Base-by-base conservation (phyloP, 495 filamentous ascomycete species). In the Cryomyces minteri region DNA sequence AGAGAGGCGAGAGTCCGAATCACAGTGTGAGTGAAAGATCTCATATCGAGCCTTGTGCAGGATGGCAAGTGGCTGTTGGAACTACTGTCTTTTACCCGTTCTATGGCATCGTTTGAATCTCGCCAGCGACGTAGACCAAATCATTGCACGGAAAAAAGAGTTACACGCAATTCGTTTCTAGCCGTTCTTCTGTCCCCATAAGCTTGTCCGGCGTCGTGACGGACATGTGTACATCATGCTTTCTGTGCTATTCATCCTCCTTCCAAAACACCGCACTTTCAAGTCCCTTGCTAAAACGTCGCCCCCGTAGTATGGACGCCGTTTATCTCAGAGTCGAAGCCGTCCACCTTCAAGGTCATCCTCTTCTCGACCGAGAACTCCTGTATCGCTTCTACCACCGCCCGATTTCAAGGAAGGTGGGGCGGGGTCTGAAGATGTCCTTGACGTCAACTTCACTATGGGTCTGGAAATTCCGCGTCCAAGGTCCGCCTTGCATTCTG, bases 401-500 rank as follows among this genome's bases (percentile, higher is more conserved):
- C 34, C 34, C 3, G 34, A 38, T 10, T 38, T 38, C 34, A 38
- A 3, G 34, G 9, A 25, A 25, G 18, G 18, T 25, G 18, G 18
- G 18, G 18, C 18, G 18, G 18, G 18, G 2, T 25, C 18, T 25
- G 2, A 25, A 25, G 18, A 25, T 25, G 18, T 25, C 18, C 18
- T 25, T 25, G 18, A 25, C 18, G 18, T 25, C 18, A 25, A 25
- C 18, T 25, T 25, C 18, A 25, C 18, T 25, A 25, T 25, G 18
- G 77, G 74, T 0, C 43, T 72, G 48, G 72, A 77, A 25, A 25
- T 25, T 25, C 18, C 18, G 56, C 71, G 87, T 44, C 88, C 88
- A 41, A 67, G 79, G 41, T 95, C 88, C 8, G 86, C 88, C 36
- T 67, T 95, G 40, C 88, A 95, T 57, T 80, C 80, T 34, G 88